Evolutionary conservation across 768 basidiomycete species (phyloP), one percentile per base, ranked within the genome.

Genomic region (Trametes maxima): DNA sequence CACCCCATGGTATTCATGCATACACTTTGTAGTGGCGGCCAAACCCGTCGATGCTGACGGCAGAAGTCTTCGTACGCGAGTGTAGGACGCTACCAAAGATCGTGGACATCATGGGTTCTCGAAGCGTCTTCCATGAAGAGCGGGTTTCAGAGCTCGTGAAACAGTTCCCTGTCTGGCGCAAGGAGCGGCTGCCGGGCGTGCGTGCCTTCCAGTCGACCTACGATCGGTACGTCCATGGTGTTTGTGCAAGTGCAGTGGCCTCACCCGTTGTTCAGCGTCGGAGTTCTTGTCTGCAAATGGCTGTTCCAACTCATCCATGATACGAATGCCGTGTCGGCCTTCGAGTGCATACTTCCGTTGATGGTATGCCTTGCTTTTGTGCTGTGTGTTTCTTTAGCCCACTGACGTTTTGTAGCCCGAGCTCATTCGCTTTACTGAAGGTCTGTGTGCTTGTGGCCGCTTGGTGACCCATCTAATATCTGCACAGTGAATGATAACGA

Each of bases 141-240:
- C 80, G 88, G 46, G 79, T 94, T 5, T 66, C 78, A 11, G 81
- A 85, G 52, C 80, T 93, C 5, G 85, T 89, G 1, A 73, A 80
- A 21, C 79, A 78, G 22, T 87, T 95, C 70, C 82, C 84, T 44
- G 70, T 78, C 19, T 92, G 90, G 92, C 81, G 90, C 35, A 78
- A 79, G 40, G 82, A 89, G 61, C 83, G 93, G 35, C 71, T 86
- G 5, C 84, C 91, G 19, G 92, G 92, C 3, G 83, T 85, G 24
- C 84, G 88, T 36, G 92, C 92, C 4, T 88, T 92, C 68, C 88
- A 92, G 68, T 94, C 92, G 0, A 87, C 82, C n/a, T 94, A 94
- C 66, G 93, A 95, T 69, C 83, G 87, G 83, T 87, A 70, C 40
- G 79, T 71, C 2, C 48, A 60, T 24, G 19, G 16, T 47, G 12